Conservation (phyloP, 495 filamentous ascomycete genomes). For the Xylaria bambusicola region DNA sequence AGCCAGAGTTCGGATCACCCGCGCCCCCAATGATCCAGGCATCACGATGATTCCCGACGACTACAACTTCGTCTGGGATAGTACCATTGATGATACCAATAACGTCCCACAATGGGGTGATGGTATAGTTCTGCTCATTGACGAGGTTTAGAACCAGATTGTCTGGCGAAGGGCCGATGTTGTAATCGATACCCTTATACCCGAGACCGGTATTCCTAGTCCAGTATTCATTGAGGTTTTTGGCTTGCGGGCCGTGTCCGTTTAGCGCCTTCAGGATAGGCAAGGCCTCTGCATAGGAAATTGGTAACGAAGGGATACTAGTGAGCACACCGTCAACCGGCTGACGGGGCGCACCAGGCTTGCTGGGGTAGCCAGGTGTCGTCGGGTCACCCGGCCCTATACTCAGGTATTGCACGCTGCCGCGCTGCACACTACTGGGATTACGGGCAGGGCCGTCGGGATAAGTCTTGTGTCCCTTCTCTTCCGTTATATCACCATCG, state of each 20-base stretch:
- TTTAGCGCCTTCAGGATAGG: conserved; percentile 88
- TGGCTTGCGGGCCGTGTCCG: conserved; percentile 77
- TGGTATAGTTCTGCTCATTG: conserved; percentile 88
- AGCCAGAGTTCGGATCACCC: conserved; percentile 86
- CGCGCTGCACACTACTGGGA: conserved; percentile 86
- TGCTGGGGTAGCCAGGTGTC: conserved; percentile 91
- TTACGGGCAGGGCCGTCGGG: conserved; percentile 86
- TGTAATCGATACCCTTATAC: conserved; percentile 86
- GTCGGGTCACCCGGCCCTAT: conserved; percentile 67
- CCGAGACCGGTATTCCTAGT: conserved; percentile 74
- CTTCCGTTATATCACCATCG: conserved; percentile 78
- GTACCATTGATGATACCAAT: conserved; percentile 94
- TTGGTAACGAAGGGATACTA: conserved; percentile 86
- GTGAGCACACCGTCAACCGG: conserved; percentile 70
- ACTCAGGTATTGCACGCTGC: conserved; percentile 85
- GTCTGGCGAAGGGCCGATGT: conserved; percentile 84
- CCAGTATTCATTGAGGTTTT: conserved; percentile 69
- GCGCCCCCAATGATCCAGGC: conserved; percentile 91
- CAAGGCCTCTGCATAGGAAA: conserved; percentile 84
- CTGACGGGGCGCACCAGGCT: conserved; percentile 80
- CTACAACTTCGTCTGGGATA: conserved; percentile 75
- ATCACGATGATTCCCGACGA: conserved; percentile 96
- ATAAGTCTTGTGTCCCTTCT: conserved; percentile 78
- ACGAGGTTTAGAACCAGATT: conserved; percentile 74
- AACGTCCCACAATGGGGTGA: conserved; percentile 89